Evolutionary conservation across 140 eudicot species (phyloP).

Genomic region (Ambrosia hybrid): DNA sequence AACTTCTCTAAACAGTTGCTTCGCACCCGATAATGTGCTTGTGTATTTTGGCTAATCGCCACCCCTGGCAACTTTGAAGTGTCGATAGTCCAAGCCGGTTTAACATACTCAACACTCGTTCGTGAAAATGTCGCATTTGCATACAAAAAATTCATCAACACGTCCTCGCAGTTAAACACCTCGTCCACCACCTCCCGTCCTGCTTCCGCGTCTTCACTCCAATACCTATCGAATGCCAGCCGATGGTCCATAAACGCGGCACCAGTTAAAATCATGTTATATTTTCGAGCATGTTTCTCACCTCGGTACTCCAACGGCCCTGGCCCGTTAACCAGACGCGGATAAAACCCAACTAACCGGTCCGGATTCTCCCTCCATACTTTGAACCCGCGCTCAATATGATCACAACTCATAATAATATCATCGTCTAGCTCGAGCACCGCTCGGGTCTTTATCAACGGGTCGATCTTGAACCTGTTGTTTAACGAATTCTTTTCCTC

Average conservation of each 20-base stretch:
- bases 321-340: constrained; percentile 56
- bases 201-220: constrained; percentile 62
- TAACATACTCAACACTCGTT: constrained; percentile 61
- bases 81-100: constrained; percentile 71
- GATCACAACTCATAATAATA: constrained; percentile 82
- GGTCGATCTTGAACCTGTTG: constrained; percentile 69
- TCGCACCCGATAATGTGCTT: constrained; percentile 63
- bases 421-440: constrained; percentile 95
- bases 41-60: constrained; percentile 77
- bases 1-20: constrained; percentile 62
- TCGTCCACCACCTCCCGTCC: constrained; percentile 69
- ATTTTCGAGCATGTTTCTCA: constrained; percentile 77
- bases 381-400: constrained; percentile 79
- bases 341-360: constrained; percentile 80
- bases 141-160: constrained; percentile 75
- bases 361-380: constrained; percentile 91
- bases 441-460: constrained; percentile 56
- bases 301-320: constrained; percentile 61
- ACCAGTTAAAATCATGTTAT: constrained; percentile 87
- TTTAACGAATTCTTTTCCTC: constrained; percentile 76
- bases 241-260: constrained; percentile 70
- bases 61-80: constrained; percentile 72
- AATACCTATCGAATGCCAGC: constrained; percentile 60
- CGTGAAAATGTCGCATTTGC: constrained; percentile 60
- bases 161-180: constrained; percentile 81